phyloP scores from a whole-genome alignment of 2,329 filamentous ascomycete species.

The Xylaria sp. region DNA sequence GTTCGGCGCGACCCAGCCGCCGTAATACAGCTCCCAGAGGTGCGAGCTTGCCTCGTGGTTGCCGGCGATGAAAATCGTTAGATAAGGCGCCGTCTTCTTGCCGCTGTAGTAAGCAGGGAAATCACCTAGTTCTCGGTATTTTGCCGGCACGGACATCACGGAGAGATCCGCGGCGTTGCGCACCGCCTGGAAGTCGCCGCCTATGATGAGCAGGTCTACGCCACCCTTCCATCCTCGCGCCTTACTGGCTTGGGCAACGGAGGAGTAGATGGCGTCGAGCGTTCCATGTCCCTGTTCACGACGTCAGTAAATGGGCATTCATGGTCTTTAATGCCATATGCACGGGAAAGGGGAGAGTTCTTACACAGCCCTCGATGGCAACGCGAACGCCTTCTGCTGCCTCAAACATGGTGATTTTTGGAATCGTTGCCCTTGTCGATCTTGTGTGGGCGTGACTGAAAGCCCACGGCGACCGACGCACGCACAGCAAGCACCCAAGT shows the following conservation, averaged over 20 bases:
- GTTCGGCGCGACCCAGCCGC: conserved; percentile 95
- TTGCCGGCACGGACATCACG: conserved; percentile 88
- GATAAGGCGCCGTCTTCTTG: conserved; percentile 78
- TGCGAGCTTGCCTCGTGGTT: conserved; percentile 96
- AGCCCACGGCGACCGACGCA: not conserved
- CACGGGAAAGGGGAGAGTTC: conserved; percentile 45
- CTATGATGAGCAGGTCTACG: conserved; percentile 92
- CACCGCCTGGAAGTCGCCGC: conserved; percentile 94
- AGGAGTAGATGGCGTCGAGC: conserved; percentile 89
- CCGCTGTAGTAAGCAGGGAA: conserved; percentile 96
- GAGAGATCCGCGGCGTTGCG: conserved; percentile 89
- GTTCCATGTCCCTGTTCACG: conserved; percentile 82
- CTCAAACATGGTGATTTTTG: conserved; percentile 6
- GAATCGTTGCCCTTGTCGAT: not conserved
- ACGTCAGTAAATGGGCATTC: not conserved
- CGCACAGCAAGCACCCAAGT: not conserved
- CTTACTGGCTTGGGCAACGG: conserved; percentile 75
- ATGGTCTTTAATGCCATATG: not conserved
- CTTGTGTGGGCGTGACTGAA: not conserved
- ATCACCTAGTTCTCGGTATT: conserved; percentile 89
- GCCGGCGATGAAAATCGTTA: conserved; percentile 92
- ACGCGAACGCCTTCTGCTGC: conserved; percentile 69
- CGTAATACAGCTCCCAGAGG: conserved; percentile 92
- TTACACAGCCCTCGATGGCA: conserved; percentile 87
- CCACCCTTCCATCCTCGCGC: conserved; percentile 80